Base-by-base conservation (phyloP, 768 basidiomycete species). In the Suillus variegatus region DNA sequence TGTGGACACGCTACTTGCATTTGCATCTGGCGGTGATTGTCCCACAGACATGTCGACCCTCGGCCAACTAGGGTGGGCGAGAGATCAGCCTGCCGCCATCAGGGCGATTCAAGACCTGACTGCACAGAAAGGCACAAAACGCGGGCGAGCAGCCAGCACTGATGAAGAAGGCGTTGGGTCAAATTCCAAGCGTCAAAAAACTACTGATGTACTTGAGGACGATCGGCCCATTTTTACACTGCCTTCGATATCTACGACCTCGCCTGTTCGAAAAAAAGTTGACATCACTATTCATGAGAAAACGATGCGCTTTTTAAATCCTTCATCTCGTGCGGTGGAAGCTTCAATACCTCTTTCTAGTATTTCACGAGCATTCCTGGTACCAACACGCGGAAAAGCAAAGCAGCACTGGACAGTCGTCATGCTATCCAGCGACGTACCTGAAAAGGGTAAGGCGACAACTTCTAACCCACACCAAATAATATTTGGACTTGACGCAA, bases 211-310 rank as follows among this genome's bases (percentile, higher is more conserved):
- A 32, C 68, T 67, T 36, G 70, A 67, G 8, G 77, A 80, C 40
- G 85, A 85, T 43, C 70, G 75, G 0, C 84, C 87, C 1, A 64
- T 84, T 12, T 88, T 85, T 75, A 85, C 88, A 2, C 77, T 93
- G 1, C 86, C 90, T 47, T 76, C 86, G 20, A 76, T 93, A 49
- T 92, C 91, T 36, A 79, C 83, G n/a, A 86, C 88, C 13, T 86
- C 91, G 0, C 92, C 92, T 13, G 75, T 93, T 61, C 87, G 92
- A 61, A 92, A 90, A 78, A 92, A 91, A 67, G 84, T 89, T 46
- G 86, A 93, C 70, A 82, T 92, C 69, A 83, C 84, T 4, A 76
- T 91, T 46, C 81, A 87, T 70, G 70, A 78, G 25, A 74, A 78
- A 22, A 78, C 84, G 7, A 79, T 93, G 63, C 80, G 78, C 7